Base-by-base conservation (phyloP, 2,329 filamentous ascomycete genomes). In the Knoxdaviesia capensis region DNA sequence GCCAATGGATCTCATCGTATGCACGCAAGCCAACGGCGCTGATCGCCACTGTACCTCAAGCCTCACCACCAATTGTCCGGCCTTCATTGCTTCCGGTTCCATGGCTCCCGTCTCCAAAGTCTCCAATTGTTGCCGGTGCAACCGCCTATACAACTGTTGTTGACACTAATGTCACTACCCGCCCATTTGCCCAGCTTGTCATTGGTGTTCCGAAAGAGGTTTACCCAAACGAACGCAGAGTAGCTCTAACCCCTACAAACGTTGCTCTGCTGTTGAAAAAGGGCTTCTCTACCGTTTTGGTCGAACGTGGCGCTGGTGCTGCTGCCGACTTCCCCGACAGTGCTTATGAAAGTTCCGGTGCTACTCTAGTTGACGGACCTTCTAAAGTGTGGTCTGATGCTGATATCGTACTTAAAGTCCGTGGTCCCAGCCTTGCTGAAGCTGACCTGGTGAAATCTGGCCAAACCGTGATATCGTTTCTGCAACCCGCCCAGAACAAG, bases 241-340 rank as follows among this genome's bases (percentile, higher is more conserved):
- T 93, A 9, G 83, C 86, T 31, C 68, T 93, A 43, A 88, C 83
- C 0, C 86, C 86, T 1, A 74, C 82, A 48, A 93, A 93, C 61
- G 82, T 86, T 10, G 71, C 77, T 2, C 63, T 92, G 1, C 62
- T 94, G 1, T 71, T 87, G 47, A 92, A 92, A 57, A 93, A 92
- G 57, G 86, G 85, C 33, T 90, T 85, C 56, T 69, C 67, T 33
- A 74, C 75, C 47, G 72, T 94, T 29, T 61, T 93, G 3, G 70
- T 94, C 34, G 82, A 93, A 61, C 73, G 75, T 20, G 82, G 82
- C 34, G 85, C 85, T n/a, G 86, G 86, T 7, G 64, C 69, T 39
- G 69, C 74, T 47, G 83, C 86, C 36, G 79, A 85, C 45, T 86
- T 92, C 51, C 71, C 70, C 3, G 84, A 92, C 48, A 66, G 76